Evolutionary conservation across 2,329 filamentous ascomycete species (phyloP), one percentile per base, ranked within the genome.

Genomic region (Hypoxylon sp.): DNA sequence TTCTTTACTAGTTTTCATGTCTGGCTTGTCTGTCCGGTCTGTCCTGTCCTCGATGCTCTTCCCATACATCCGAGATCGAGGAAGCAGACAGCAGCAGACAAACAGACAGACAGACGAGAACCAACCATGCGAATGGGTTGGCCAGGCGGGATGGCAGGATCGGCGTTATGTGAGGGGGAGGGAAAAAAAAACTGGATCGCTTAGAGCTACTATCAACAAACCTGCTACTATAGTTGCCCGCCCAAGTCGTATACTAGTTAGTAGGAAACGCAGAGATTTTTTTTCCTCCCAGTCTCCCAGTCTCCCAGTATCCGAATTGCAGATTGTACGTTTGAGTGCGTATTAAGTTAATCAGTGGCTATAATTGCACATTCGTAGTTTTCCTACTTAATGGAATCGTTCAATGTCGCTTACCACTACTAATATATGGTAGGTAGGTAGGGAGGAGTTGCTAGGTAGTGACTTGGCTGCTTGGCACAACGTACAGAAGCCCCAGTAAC

Each of bases 131-230:
- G 57, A 57, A 47, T 61, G 57, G 45, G 32, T 37, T 14, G 47
- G 37, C 32, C 27, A 45, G 39, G 39, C 29, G 30, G 50, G 46
- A 57, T 59, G 48, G 32, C 16, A 14, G 48, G 61, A 68, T 68
- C 61, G 65, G 65, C 65, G 62, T 68, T 65, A 43, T 30, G 48
- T 34, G 61, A 53, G 47, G 61, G 46, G 52, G 23, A 29, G 52
- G 41, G 39, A 48, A 50, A 67, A 55, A 48, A 50, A 67, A 55
- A 54, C 52, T 39, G 58, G 63, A 63, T 48, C 60, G 39, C 16
- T 32, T 46, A 59, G 56, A 59, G 37, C 56, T 59, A 52, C 34
- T 32, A 21, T 27, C n/a, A n/a, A 43, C 27, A 34, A 3, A 50
- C 45, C 39, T 56, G 50, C 55, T 61, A 48, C 48, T 56, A 65